Evolutionary conservation across 2,329 filamentous ascomycete genomes (phyloP).

Genomic region (Monilinia fructicola): DNA sequence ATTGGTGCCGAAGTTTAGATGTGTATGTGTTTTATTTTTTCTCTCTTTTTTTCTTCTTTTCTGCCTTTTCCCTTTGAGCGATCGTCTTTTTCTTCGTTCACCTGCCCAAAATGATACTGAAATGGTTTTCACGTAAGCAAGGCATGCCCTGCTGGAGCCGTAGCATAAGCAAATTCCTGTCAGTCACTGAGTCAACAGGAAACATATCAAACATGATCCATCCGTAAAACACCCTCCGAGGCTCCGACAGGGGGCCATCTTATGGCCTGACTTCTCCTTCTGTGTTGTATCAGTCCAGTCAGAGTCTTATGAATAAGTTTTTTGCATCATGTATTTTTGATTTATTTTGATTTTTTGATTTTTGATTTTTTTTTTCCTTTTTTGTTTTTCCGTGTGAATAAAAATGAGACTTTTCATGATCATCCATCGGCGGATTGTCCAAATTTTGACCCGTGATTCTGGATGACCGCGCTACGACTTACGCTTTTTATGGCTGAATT

Average conservation of each 20-base stretch:
- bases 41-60: no score
- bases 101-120: slow-evolving; percentile 11
- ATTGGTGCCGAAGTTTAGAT: slow-evolving; percentile 3
- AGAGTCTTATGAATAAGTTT: neutral
- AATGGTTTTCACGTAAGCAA: slow-evolving; percentile 13
- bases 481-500: slow-evolving; percentile 22
- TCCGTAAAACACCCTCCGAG: slow-evolving; percentile 2
- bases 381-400: neutral
- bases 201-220: slow-evolving; percentile 19
- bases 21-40: no score
- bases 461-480: slow-evolving; percentile 2
- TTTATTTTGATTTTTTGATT: no score
- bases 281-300: slow-evolving; percentile 2
- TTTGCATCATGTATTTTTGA: no score
- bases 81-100: neutral
- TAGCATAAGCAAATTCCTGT: slow-evolving; percentile 22
- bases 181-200: slow-evolving; percentile 6
- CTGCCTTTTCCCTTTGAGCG: slow-evolving; percentile 1
- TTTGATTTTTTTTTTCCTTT: no score
- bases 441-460: slow-evolving; percentile 21
- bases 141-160: slow-evolving; percentile 16
- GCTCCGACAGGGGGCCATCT: slow-evolving; percentile 12
- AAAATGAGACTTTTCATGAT: slow-evolving; percentile 17
- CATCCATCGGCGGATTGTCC: slow-evolving; percentile 7
- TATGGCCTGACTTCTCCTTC: slow-evolving; percentile 19